Conservation (phyloP, 176 grass and related monocot genomes). For the Bromus sterilis region DNA sequence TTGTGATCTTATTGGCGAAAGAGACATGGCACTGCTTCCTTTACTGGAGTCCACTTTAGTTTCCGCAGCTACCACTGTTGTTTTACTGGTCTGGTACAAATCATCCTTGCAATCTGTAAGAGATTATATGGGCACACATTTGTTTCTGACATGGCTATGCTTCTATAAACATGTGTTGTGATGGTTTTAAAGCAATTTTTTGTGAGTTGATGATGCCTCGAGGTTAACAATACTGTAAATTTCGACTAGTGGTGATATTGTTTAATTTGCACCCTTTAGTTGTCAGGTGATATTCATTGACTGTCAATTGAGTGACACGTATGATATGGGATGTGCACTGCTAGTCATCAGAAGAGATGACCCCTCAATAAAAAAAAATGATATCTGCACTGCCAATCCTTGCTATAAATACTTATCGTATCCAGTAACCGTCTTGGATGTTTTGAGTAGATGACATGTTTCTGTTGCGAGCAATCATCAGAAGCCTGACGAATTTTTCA, state of each 20-base stretch:
- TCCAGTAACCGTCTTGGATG: neutral
- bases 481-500: neutral
- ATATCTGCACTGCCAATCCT: neutral
- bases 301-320: neutral
- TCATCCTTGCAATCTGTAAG: constrained; percentile 6
- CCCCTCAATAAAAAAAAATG: too few species aligned
- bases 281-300: neutral
- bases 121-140: neutral
- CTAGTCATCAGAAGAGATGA: too few species aligned
- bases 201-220: neutral
- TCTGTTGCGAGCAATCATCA: neutral
- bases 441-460: neutral
- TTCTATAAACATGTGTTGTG: neutral
- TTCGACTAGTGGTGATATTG: neutral
- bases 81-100: constrained; percentile 11
- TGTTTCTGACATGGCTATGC: neutral
- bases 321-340: neutral
- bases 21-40: neutral
- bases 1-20: neutral
- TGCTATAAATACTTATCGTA: neutral
- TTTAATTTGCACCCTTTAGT: neutral
- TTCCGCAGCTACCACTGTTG: neutral
- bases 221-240: neutral
- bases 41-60: neutral
- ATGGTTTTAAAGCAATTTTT: neutral